Evolutionary conservation across 1,139 yeast species (phyloP).

Genomic region (Diutina ranongensis): DNA sequence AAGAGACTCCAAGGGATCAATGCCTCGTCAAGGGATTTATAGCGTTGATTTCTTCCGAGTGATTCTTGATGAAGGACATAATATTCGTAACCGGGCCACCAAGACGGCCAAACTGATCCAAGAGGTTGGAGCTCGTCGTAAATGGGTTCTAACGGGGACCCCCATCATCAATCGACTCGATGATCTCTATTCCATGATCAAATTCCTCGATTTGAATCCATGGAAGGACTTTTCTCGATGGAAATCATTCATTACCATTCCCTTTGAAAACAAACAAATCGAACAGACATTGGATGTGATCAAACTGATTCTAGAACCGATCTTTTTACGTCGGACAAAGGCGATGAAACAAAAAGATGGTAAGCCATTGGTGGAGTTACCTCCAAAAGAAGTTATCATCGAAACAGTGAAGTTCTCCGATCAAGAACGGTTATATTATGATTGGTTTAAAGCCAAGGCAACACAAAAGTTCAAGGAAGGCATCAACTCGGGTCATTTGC

Average conservation of each 20-base stretch:
- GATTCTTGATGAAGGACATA: constrained; percentile 88
- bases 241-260: constrained; percentile 78
- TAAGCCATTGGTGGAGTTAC: constrained; percentile 61
- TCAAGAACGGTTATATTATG: constrained; percentile 55
- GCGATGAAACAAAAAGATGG: constrained; percentile 73
- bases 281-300: constrained; percentile 71
- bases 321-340: constrained; percentile 77
- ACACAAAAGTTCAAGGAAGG: constrained; percentile 55
- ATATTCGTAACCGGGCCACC: constrained; percentile 69
- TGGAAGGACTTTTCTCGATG: constrained; percentile 85
- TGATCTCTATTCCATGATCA: constrained; percentile 70
- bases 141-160: constrained; percentile 90
- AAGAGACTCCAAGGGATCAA: constrained; percentile 19
- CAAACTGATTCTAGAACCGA: constrained; percentile 75
- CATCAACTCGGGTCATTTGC: constrained; percentile 53
- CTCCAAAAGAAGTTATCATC: constrained; percentile 61
- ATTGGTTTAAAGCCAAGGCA: constrained; percentile 61
- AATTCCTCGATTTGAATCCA: constrained; percentile 70
- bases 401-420: constrained; percentile 58
- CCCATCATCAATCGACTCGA: constrained; percentile 86
- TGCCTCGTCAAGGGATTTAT: constrained; percentile 44
- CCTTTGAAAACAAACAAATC: constrained; percentile 66
- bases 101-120: constrained; percentile 74
- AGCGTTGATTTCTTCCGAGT: constrained; percentile 69
- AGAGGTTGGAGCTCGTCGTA: constrained; percentile 49